phyloP scores from a whole-genome alignment of 345 rosid genomes.

The Arabidopsis suecica region DNA sequence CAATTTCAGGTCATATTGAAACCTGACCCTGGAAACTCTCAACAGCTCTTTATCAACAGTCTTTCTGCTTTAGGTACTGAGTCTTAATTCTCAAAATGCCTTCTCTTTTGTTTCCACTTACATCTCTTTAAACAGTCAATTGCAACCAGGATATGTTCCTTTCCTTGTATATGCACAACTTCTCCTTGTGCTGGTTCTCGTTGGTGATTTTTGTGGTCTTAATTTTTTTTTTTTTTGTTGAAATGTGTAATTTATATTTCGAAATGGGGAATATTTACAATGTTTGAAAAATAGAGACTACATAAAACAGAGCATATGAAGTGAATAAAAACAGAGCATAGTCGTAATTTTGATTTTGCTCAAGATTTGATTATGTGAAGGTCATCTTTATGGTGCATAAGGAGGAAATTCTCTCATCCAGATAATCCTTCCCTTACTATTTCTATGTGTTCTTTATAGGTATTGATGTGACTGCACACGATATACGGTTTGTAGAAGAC shows the following conservation, averaged over 20 bases:
- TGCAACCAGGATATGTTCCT: neutral
- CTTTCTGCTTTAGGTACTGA: slow-evolving; percentile 84
- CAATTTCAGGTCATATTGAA: slow-evolving; percentile 98
- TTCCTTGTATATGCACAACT: neutral
- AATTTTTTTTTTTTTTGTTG: too few relatives aligned
- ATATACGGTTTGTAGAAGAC: slow-evolving; percentile 97
- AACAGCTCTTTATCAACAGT: slow-evolving; percentile 87
- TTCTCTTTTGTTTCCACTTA: neutral
- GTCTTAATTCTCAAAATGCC: neutral
- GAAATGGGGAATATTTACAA: too few relatives aligned
- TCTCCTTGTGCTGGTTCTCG: neutral
- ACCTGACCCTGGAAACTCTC: slow-evolving; percentile 98
- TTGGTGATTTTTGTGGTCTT: neutral
- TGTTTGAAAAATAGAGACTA: too few relatives aligned
- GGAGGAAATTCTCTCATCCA: too few relatives aligned
- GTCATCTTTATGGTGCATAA: slow-evolving; percentile 3
- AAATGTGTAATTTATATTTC: too few relatives aligned
- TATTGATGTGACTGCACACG: slow-evolving; percentile 81
- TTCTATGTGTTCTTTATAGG: slow-evolving; percentile 53
- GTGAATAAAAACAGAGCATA: too few relatives aligned
- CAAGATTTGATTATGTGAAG: neutral
- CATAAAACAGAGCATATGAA: too few relatives aligned
- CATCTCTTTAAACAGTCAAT: neutral
- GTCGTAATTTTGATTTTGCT: neutral
- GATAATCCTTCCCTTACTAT: slow-evolving; percentile 14